Evolutionary conservation across 2,329 filamentous ascomycete species (phyloP), one percentile per base, ranked within the genome.

Genomic region (Orbilia quercus): DNA sequence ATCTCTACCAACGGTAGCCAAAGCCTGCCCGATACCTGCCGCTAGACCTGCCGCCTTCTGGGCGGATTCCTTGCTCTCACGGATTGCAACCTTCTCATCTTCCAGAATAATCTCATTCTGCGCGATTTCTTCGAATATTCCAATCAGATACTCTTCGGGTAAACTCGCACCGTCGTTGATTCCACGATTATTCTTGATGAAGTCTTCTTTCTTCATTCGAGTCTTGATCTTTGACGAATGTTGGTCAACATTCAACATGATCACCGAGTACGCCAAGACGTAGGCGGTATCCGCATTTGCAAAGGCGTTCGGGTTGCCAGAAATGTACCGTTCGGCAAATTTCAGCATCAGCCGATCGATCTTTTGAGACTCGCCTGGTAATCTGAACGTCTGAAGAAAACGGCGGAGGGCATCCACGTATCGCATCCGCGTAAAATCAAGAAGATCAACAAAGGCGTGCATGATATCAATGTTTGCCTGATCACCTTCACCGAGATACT

Each of bases 271-370:
- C 0, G 92, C 90, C 38, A 99, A 84, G 7, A 99, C 92, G 77
- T 99, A 99, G 12, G 95, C 94, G 0, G 96, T 99, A 80, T 99
- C 96, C 1, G 95, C 96, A 78, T 98, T 99, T 36, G 95, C 95
- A 81, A 96, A 99, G 0, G 95, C 94, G 79, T 96, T 96, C 0
- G 95, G 95, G 77, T 99, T 99, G 28, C 93, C 93, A 72, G 89
- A 90, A 57, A 96, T 91, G 80, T 99, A 99, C 72, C 94, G 89
- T 81, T 98, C 94, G 7, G 95, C 95, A 82, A 98, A 99, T 80
- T 99, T 99, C 76, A 99, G 84, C 95, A 99, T 98, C 82, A 98
- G 96, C 51, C 95, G 91, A 87, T 99, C 95, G 76, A 99, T 99
- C 83, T 99, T 99, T 80, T 99, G 95, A 0, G 93, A 93, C 81